These are phyloP conservation scores for Fusarium sp. DNA, from an alignment of 2,329 filamentous ascomycete species.

Conservation along the genomic window DNA sequence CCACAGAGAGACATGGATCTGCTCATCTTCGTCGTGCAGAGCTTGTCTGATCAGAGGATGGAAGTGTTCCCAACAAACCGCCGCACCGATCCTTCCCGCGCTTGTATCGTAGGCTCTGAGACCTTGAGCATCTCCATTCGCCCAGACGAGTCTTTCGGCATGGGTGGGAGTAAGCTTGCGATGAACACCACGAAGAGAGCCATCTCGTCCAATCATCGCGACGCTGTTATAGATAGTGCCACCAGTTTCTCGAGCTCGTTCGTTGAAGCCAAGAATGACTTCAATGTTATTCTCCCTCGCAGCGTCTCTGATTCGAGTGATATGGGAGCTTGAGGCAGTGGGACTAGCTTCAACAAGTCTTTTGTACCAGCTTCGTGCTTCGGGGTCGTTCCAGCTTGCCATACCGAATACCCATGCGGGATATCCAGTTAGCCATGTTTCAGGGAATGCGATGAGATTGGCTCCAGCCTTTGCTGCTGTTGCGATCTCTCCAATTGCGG, in stretches of 20 bases:
- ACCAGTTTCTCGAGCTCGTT: not conserved
- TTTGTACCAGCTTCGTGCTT: not conserved
- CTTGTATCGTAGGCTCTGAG: not conserved
- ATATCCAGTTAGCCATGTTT: not conserved
- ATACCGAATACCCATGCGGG: not conserved
- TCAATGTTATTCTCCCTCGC: not conserved
- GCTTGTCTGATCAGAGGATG: not conserved
- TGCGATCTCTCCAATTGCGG: rapidly evolving
- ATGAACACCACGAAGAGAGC: not conserved
- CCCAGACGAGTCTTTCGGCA: not conserved
- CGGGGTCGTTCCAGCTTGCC: not conserved
- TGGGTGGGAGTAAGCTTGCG: not conserved
- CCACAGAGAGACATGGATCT: not conserved
- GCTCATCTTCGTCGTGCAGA: not conserved
- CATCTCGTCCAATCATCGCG: not conserved
- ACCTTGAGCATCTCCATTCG: not conserved
- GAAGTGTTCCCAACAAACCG: not conserved
- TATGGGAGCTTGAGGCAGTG: not conserved
- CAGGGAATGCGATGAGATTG: not conserved
- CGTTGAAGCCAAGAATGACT: rapidly evolving
- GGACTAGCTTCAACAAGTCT: not conserved
- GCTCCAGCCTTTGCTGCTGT: not conserved
- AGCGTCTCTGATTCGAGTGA: not conserved
- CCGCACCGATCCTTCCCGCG: not conserved
- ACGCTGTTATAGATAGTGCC: not conserved